Evolutionary conservation across 169 alveolate genomes (phyloP), one percentile per base, ranked within the genome.

Genomic region (Plasmodium knowlesi): DNA sequence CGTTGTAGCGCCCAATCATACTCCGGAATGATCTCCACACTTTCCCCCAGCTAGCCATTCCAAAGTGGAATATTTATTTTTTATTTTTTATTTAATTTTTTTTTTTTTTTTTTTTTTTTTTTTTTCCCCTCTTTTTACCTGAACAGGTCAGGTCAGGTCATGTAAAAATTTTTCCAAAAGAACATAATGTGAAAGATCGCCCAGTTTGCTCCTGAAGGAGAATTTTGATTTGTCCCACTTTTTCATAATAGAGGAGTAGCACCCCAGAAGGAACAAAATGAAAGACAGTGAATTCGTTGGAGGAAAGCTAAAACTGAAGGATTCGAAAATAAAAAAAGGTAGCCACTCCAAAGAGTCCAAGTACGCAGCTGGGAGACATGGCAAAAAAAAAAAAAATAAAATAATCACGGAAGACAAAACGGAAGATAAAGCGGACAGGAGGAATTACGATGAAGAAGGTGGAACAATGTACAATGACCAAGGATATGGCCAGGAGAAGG

Each of bases 211-310:
- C 6, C 14, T 50, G 39, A 50, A 50, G 61, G 8, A 50, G 61
- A 19, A 50, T 14, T 50, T 50, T 50, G 22, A 50, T 50, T 14
- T 50, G 19, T 22, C 61, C 61, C 61, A 50, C 61, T 14, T 50
- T 50, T 50, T 22, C 61, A 50, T 22, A 12, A 3, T 14, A 50
- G 61, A 50, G 39, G 39, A 1, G 61, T 50, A 50, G 22, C 19
- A 50, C 61, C 67, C 34, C 34, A 43, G 14, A 34, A 34, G 41
- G 32, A 74, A 16, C 19, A 86, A 70, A 10, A 86, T 86, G 93
- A 86, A 86, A 86, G 93, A 86, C 82, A 74, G 53, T 71, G 93
- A 86, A 86, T 86, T 86, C 46, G 73, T 86, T 86, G 93, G 93
- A 22, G 93, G 93, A n/a, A 73, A 76, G 46, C 70, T 86, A 86